phyloP scores from a whole-genome alignment of 2,329 filamentous ascomycete genomes.

The Boeremia lycopersici region DNA sequence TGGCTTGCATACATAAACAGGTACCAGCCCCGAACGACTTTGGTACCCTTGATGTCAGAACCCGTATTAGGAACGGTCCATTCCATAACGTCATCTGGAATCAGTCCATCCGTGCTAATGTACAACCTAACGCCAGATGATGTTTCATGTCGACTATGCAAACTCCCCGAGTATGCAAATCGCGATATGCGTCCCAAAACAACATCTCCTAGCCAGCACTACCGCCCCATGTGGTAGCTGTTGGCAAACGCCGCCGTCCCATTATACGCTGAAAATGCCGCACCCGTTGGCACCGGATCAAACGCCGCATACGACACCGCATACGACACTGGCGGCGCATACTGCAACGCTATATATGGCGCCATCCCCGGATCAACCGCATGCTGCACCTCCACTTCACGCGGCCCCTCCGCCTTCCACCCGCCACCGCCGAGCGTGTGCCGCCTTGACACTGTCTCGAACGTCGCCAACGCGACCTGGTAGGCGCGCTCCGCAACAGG shows the following conservation, averaged over 20 bases:
- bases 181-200: too few relatives aligned
- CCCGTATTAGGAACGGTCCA: too few relatives aligned
- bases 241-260: constrained; percentile 3
- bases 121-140: too few relatives aligned
- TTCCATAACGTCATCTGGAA: too few relatives aligned
- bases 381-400: not conserved
- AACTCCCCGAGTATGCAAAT: too few relatives aligned
- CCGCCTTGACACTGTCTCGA: constrained; percentile 25
- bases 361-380: not conserved
- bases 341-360: constrained; percentile 1
- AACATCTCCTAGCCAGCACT: not conserved
- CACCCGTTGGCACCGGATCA: not conserved
- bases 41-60: too few relatives aligned
- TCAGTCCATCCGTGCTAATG: too few relatives aligned
- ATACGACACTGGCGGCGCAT: not conserved
- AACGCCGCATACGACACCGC: constrained; percentile 9
- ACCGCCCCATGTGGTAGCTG: constrained; percentile 9
- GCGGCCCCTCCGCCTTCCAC: constrained; percentile 6
- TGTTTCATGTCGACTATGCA: too few relatives aligned
- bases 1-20: too few relatives aligned
- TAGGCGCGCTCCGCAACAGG: constrained; percentile 34
- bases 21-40: too few relatives aligned
- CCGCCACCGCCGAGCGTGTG: constrained; percentile 21
- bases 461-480: constrained; percentile 24
- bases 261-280: not conserved